These are phyloP conservation scores for Amniculicola lignicola DNA, from an alignment of 495 filamentous ascomycete genomes.

Conservation along the genomic window DNA sequence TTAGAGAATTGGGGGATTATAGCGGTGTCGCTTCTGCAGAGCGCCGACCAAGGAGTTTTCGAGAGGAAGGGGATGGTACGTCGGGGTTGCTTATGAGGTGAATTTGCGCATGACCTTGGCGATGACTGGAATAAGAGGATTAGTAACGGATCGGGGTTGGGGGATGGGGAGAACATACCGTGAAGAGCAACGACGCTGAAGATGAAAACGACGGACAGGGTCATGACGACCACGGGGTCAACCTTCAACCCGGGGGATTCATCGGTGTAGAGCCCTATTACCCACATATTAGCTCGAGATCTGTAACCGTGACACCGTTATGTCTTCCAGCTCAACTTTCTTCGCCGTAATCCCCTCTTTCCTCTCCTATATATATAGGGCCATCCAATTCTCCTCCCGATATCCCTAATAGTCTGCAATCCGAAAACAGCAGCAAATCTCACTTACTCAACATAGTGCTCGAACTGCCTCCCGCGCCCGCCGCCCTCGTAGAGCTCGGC, in stretches of 20 bases:
- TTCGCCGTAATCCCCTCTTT: background rate
- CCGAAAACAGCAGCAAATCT: background rate
- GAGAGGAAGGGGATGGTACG: background rate
- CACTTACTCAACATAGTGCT: slow-evolving; percentile 93
- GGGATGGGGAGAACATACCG: slow-evolving; percentile 58
- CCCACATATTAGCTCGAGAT: too few relatives aligned
- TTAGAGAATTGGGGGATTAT: too few relatives aligned
- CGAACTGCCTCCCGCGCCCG: slow-evolving; percentile 91
- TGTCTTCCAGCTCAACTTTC: background rate
- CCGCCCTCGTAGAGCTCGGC: slow-evolving; percentile 84
- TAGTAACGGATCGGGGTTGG: background rate
- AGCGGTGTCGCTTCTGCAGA: slow-evolving; percentile 19
- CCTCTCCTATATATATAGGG: background rate
- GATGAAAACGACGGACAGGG: slow-evolving; percentile 93
- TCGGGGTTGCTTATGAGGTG: slow-evolving; percentile 50
- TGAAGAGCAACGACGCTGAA: slow-evolving; percentile 97
- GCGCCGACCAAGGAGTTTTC: slow-evolving; percentile 5
- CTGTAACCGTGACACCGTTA: background rate
- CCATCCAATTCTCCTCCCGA: background rate
- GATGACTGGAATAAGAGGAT: slow-evolving; percentile 63
- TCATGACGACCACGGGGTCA: slow-evolving; percentile 93
- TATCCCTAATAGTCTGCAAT: too few relatives aligned
- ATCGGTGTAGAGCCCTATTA: slow-evolving; percentile 87
- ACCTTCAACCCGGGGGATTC: slow-evolving; percentile 95
- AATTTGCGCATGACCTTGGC: slow-evolving; percentile 94